Base-by-base conservation (phyloP, 805 yeast genomes). In the Starmerella khaoyaiensis region DNA sequence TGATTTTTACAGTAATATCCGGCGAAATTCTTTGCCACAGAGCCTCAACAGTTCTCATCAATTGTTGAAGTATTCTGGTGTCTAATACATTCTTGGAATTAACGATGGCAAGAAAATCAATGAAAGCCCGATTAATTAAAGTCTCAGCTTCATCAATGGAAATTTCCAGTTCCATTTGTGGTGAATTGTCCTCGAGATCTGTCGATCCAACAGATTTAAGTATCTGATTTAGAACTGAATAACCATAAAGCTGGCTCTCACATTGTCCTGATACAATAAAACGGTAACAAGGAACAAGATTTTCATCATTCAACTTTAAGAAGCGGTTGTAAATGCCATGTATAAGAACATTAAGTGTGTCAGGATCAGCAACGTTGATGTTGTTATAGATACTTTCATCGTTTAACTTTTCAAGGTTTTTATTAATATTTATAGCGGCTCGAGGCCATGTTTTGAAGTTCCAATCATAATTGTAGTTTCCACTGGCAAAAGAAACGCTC, bases 41-140 rank as follows among this genome's bases (percentile, higher is more conserved):
- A 3, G 19, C 22, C 21, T 48, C 50, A 6, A 42, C 42, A 4
- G 34, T 38, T 5, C 45, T 36, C 29, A 46, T 39, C 7, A 46
- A 39, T 28, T 48, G 52, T 16, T 45, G 43, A 9, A 41, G 24
- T 4, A 40, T 39, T 17, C 50, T 40, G 4, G 34, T 19, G 11
- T 40, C 41, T 11, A 45, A 41, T 8, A 46, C 46, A 17, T 42
- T 17, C 4, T 23, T 22, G 4, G 35, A 27, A 2, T 9, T 20
- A 17, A 16, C 14, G 21, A 16, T 26, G 12, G 11, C 25, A 23
- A 23, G 29, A 14, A 40, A 23, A 14, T 35, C 40, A 4, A 21
- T 22, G 6, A 20, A n/a, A 12, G 40, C 39, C n/a, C 22, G 12
- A 2, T 15, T 16, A 4, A 40, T 3, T 5, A 31, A 15, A 8